Evolutionary conservation across 495 filamentous ascomycete genomes (phyloP).

Genomic region (Rhizodiscina lignyota): DNA sequence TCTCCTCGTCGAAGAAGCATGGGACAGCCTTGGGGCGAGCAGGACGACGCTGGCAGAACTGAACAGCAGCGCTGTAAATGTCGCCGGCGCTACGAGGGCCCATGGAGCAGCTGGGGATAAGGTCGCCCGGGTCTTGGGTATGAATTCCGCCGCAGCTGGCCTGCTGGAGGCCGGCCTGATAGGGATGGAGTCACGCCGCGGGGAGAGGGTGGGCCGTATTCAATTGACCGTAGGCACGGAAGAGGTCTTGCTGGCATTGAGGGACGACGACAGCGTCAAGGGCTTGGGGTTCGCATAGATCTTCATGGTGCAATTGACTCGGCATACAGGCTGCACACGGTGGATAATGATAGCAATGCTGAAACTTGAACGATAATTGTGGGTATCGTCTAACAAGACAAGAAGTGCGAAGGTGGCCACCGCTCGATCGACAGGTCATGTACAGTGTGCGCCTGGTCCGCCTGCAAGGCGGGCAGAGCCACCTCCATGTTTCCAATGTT

Average conservation of each 20-base stretch:
- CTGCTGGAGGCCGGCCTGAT: conserved; percentile 78
- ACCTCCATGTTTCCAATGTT: no score
- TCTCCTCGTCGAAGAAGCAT: conserved; percentile 10
- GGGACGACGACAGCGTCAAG: conserved; percentile 75
- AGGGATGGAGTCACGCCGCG: conserved; percentile 57
- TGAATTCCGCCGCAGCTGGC: conserved; percentile 60
- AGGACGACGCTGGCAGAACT: background rate
- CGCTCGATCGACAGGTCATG: no score
- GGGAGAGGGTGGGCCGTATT: conserved; percentile 75
- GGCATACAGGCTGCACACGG: no score
- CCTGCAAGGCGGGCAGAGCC: no score
- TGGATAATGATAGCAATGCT: no score
- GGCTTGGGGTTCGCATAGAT: conserved; percentile 37
- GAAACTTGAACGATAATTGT: no score
- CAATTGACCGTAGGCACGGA: conserved; percentile 69
- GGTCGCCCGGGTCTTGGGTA: conserved; percentile 40
- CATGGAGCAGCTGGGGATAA: conserved; percentile 9
- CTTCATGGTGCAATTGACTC: conserved; percentile 3
- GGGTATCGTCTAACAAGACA: no score
- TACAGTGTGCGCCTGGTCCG: no score
- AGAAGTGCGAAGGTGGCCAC: no score
- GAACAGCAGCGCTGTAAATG: background rate
- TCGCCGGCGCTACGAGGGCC: conserved; percentile 17
- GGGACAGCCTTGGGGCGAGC: background rate
- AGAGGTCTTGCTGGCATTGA: conserved; percentile 72